Conservation (phyloP, 2,329 filamentous ascomycete genomes). For the Monosporascus sp. region DNA sequence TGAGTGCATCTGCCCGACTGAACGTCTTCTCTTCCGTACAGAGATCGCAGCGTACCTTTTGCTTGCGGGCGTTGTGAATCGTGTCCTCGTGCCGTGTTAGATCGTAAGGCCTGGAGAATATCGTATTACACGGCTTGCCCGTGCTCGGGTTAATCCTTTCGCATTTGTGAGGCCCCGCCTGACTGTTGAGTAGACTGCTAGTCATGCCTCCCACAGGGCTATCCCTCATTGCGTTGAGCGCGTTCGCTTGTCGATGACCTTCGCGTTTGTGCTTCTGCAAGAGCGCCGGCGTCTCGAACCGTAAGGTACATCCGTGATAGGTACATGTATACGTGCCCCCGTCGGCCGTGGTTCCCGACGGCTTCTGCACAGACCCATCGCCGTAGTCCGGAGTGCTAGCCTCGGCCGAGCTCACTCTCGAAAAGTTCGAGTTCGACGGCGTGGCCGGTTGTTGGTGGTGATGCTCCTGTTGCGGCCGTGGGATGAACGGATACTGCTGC, state of each 20-base stretch:
- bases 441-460: slow-evolving; percentile 25
- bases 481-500: slow-evolving; percentile 27
- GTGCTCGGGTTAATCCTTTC: slow-evolving; percentile 92
- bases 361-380: slow-evolving; percentile 39
- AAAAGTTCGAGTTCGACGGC: slow-evolving; percentile 31
- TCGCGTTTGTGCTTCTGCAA: slow-evolving; percentile 96
- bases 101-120: slow-evolving; percentile 95
- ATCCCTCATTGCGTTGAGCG: slow-evolving; percentile 33
- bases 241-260: slow-evolving; percentile 73
- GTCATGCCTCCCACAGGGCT: slow-evolving; percentile 33
- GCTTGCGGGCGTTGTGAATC: slow-evolving; percentile 90
- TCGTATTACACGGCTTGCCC: slow-evolving; percentile 86
- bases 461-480: slow-evolving; percentile 27
- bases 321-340: slow-evolving; percentile 93
- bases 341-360: slow-evolving; percentile 63
- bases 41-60: slow-evolving; percentile 87
- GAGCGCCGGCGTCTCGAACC: slow-evolving; percentile 81
- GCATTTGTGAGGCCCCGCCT: slow-evolving; percentile 89
- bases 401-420: slow-evolving; percentile 38
- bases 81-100: slow-evolving; percentile 95
- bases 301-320: slow-evolving; percentile 81
- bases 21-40: slow-evolving; percentile 98
- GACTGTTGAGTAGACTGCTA: slow-evolving; percentile 66
- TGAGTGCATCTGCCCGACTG: slow-evolving; percentile 89
- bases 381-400: slow-evolving; percentile 30